Base-by-base conservation (phyloP, 2,329 filamentous ascomycete species). In the Xylaria sp. region DNA sequence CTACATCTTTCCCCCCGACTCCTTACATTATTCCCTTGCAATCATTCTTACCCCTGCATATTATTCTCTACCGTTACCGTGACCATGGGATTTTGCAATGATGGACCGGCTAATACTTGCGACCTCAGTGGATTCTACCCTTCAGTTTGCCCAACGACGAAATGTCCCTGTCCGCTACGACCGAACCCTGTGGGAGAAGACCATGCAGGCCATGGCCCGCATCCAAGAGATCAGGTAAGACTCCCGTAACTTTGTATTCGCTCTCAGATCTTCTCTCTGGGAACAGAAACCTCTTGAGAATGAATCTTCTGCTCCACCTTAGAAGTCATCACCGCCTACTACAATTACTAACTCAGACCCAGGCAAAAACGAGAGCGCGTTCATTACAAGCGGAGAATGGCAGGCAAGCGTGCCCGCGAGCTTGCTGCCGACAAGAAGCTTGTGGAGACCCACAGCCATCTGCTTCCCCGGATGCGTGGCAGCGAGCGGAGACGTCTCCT, bases 101-200 rank as follows among this genome's bases (percentile, higher is more conserved):
- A 49, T n/a, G 0, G 27, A 54, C 10, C 15, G 37, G 21, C 62
- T 64, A 58, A 64, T 47, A n/a, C n/a, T n/a, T n/a, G 10, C 37
- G 23, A n/a, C 17, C 19, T 25, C 17, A 65, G 93, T 98, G 78
- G 95, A 99, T 84, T 90, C 87, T 72, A 97, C 94, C 31, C 88
- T 99, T 63, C 90, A 92, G 74, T 97, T 98, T 80, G 90, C 92
- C 65, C 91, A 92, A 69, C 90, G 92, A 75, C 91, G 95, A 82
- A 97, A 99, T 83, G 87, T 96, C 31, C 95, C 95, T 68, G 87
- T 96, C 64, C 92, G 94, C 75, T 99, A 99, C 87, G 92, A 97
- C 86, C 90, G 95, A 78, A 92, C 96, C 71, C 87, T 97, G 67
- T 88, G 97, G 67, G 85, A 86, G 70, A 92, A 90, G 73, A 98